These are phyloP conservation scores for Emergomyces orientalis DNA, from an alignment of 2,329 filamentous ascomycete species.

Conservation along the genomic window DNA sequence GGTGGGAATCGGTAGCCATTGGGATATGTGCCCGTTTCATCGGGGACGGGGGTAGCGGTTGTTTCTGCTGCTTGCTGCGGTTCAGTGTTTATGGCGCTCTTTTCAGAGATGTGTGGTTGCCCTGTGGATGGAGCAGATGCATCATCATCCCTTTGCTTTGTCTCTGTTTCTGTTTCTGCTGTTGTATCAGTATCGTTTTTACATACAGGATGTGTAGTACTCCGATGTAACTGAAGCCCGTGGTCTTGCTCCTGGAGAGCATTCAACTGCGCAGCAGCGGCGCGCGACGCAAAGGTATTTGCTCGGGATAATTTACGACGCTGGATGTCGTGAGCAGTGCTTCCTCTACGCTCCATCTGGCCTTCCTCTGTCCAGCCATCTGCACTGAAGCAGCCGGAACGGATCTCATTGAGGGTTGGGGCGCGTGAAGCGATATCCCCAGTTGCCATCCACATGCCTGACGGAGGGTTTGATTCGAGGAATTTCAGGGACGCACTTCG, in stretches of 20 bases:
- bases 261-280: neutral
- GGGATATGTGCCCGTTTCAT: conserved; percentile 27
- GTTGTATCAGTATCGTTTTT: neutral
- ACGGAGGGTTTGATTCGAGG: conserved; percentile 25
- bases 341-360: conserved; percentile 23
- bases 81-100: neutral
- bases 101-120: neutral
- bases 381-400: conserved; percentile 22
- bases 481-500: conserved; percentile 16
- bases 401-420: conserved; percentile 25
- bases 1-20: conserved; percentile 29
- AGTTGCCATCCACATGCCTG: conserved; percentile 28
- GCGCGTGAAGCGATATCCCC: conserved; percentile 25
- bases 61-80: neutral
- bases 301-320: conserved; percentile 19
- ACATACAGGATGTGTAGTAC: neutral
- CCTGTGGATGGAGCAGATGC: neutral
- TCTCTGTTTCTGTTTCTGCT: neutral
- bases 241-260: neutral
- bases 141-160: neutral
- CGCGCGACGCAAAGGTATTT: conserved; percentile 14
- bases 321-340: conserved; percentile 24
- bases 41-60: conserved; percentile 16
- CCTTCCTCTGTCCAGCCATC: conserved; percentile 27
- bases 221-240: neutral